Base-by-base conservation (phyloP, 1,284 basidiomycete genomes). In the Sporisorium scitamineum region DNA sequence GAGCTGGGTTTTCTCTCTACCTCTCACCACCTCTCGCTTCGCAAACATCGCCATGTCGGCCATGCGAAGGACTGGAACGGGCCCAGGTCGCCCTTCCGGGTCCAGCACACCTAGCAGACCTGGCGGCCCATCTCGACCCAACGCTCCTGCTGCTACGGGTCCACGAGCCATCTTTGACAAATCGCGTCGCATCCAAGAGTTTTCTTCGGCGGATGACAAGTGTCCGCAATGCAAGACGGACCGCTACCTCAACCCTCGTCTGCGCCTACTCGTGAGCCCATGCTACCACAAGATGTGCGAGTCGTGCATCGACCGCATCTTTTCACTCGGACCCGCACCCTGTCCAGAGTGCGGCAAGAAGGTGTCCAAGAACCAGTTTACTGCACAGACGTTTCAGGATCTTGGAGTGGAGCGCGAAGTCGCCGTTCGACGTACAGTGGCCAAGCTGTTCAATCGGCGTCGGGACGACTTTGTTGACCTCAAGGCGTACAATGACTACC, bases 221-320 rank as follows among this genome's bases (percentile, higher is more conserved):
- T 99, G 97, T 87, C 96, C 97, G 1, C 92, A 97, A 9, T 99
- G 97, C 89, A 94, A 95, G 86, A 96, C 94, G 39, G 97, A 99
- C 85, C 88, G 97, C 63, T 98, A 97, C 85, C 88, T 98, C 70
- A 97, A 98, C 83, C 94, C 95, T 16, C 94, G 95, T 81, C 88
- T 99, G 27, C 91, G 96, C 45, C 88, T 99, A 51, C 89, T 99
- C 62, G 95, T 99, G 70, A 95, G 94, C 83, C 84, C 82, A 90
- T 99, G 97, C 86, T 99, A 98, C 87, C 97, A 99, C 88, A 97
- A 97, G 89, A 96, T 98, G 95, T 76, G 79, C 56, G 59, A 78
- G 41, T 71, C 54, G 16, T 99, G 97, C 86, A 97, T 99, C 82
- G 97, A 99, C 86, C 90, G 95, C 9, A 87, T 99, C 51, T 99